Percentiles rank a stretch among this genome's conserved stretches.
Conservation (phyloP, 202 grass and related monocot genomes). For the Bolboschoenoplectus hybrid region DNA sequence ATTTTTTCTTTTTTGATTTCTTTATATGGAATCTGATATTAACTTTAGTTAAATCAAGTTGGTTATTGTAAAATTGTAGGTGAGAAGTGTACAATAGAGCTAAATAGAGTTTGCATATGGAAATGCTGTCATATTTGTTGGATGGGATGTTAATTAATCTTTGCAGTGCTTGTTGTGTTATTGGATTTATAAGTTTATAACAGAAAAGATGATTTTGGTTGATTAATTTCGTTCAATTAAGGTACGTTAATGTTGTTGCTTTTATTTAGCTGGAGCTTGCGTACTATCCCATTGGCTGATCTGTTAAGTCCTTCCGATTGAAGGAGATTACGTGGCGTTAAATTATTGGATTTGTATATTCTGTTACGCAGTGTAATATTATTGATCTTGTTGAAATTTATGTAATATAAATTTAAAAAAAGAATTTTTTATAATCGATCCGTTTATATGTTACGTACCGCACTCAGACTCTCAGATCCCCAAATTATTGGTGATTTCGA, state of each 20-base stretch:
- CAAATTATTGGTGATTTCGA: too few species aligned
- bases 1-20: background rate
- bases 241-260: background rate
- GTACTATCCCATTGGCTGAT: background rate
- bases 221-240: background rate
- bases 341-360: background rate
- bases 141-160: background rate
- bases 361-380: too few species aligned
- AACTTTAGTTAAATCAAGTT: background rate
- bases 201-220: background rate
- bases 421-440: too few species aligned
- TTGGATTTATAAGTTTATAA: background rate
- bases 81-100: background rate
- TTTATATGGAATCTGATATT: background rate
- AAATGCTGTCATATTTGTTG: background rate
- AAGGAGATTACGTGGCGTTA: background rate
- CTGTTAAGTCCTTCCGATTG: background rate
- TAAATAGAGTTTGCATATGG: background rate
- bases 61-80: conserved; percentile 27
- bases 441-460: too few species aligned
- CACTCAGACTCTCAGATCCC: too few species aligned
- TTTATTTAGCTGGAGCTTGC: background rate
- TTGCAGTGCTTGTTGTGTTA: background rate
- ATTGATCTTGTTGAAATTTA: too few species aligned
- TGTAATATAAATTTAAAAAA: too few species aligned